phyloP scores from a whole-genome alignment of 768 basidiomycete species.

The Trametes gibbosa region DNA sequence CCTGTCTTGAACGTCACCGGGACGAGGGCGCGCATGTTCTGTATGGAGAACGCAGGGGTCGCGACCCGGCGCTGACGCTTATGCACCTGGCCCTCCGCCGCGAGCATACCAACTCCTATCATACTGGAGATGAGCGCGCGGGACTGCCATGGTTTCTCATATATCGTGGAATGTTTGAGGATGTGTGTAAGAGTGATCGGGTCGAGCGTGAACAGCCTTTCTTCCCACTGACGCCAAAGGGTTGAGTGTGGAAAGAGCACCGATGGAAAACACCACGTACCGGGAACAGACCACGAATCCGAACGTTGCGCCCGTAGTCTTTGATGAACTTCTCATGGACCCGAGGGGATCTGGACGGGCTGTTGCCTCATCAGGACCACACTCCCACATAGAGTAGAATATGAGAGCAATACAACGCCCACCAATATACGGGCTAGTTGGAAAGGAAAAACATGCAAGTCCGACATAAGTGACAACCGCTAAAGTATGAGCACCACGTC shows the following conservation, averaged over 20 bases:
- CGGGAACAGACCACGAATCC: conserved; percentile 64
- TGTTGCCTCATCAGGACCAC: conserved; percentile 23
- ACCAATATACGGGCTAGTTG: too few relatives aligned
- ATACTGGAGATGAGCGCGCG: conserved; percentile 70
- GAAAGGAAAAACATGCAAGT: too few relatives aligned
- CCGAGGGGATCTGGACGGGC: conserved; percentile 50
- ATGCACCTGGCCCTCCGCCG: conserved; percentile 75
- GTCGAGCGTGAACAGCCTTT: conserved; percentile 79
- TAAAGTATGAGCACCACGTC: too few relatives aligned
- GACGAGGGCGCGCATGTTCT: conserved; percentile 68
- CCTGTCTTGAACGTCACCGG: conserved; percentile 75
- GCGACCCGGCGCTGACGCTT: conserved; percentile 77
- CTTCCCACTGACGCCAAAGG: conserved; percentile 56
- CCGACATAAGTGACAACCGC: too few relatives aligned
- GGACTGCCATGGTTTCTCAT: conserved; percentile 84
- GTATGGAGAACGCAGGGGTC: conserved; percentile 77
- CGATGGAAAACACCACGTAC: conserved; percentile 43
- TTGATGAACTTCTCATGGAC: conserved; percentile 52
- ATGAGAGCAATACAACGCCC: too few relatives aligned
- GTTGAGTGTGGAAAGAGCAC: not conserved
- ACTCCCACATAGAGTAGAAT: not conserved
- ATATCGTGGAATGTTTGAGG: conserved; percentile 65
- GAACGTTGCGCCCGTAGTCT: conserved; percentile 67
- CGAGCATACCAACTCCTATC: conserved; percentile 81
- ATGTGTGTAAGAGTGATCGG: conserved; percentile 73